Percentiles rank a stretch among this genome's conserved stretches.
phyloP scores from a whole-genome alignment of 441 rosid species.

The Breynia disticha region DNA sequence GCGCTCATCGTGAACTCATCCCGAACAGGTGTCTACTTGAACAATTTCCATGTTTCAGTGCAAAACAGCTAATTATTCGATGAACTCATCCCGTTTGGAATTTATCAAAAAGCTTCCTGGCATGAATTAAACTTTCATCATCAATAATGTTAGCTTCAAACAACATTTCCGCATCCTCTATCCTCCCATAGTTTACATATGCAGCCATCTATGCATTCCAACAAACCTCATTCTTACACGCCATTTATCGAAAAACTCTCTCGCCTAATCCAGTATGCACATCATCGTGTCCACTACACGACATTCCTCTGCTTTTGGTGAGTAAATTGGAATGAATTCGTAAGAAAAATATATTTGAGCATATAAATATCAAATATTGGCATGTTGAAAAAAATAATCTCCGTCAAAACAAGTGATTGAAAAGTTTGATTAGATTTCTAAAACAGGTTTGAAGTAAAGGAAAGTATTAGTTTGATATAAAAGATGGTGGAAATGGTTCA shows the following conservation, averaged over 20 bases:
- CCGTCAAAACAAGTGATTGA: too few relatives aligned
- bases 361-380: too few relatives aligned
- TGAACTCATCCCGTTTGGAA: conserved; percentile 45
- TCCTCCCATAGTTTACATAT: conserved; percentile 57
- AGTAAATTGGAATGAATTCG: too few relatives aligned
- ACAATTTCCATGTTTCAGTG: conserved; percentile 50
- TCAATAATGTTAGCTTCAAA: conserved; percentile 48
- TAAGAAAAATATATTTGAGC: too few relatives aligned
- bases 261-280: conserved; percentile 61
- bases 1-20: conserved; percentile 77
- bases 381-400: too few relatives aligned
- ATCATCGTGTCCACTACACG: conserved; percentile 64
- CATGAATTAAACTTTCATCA: conserved; percentile 38
- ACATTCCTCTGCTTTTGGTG: too few relatives aligned
- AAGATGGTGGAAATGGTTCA: too few relatives aligned
- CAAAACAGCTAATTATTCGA: conserved; percentile 69
- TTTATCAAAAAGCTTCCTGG: conserved; percentile 46
- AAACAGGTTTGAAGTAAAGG: too few relatives aligned
- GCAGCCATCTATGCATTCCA: conserved; percentile 64
- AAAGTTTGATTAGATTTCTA: too few relatives aligned
- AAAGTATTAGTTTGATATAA: too few relatives aligned
- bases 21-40: conserved; percentile 40
- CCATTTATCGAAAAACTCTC: conserved; percentile 50
- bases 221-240: conserved; percentile 40
- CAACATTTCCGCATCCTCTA: conserved; percentile 47